Evolutionary conservation across 495 filamentous ascomycete genomes (phyloP).

Genomic region (Niebla homalea): DNA sequence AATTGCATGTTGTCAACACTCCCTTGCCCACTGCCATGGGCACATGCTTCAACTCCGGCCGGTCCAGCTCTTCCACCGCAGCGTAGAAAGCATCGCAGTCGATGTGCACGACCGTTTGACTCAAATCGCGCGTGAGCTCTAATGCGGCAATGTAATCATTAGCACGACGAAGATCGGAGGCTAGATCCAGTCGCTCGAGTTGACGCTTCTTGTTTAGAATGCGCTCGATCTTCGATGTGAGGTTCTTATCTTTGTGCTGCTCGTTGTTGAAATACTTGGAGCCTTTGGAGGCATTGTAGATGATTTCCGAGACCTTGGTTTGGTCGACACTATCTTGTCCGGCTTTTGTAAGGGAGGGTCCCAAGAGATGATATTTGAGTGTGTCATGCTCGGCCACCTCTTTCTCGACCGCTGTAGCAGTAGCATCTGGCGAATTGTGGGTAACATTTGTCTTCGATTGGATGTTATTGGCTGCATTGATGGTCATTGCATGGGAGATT

Average conservation of each 20-base stretch:
- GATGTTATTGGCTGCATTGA: no score
- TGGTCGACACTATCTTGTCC: constrained; percentile 93
- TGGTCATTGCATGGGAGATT: no score
- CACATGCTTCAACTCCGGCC: constrained; percentile 74
- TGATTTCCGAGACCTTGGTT: constrained; percentile 88
- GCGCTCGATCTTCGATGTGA: constrained; percentile 76
- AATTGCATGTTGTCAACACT: constrained; percentile 92
- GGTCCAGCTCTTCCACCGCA: constrained; percentile 83
- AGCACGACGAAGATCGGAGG: constrained; percentile 55
- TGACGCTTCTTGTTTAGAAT: constrained; percentile 65
- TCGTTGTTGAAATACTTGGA: constrained; percentile 96
- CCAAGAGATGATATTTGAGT: constrained; percentile 63
- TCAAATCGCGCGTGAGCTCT: constrained; percentile 66
- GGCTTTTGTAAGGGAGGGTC: constrained; percentile 85
- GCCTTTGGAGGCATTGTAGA: constrained; percentile 92
- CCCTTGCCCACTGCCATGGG: constrained; percentile 91
- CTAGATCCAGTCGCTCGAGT: constrained; percentile 64
- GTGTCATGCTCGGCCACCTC: constrained; percentile 31
- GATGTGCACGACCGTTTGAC: constrained; percentile 75
- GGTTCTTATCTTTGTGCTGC: constrained; percentile 62
- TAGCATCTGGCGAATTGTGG: background rate
- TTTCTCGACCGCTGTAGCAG: background rate
- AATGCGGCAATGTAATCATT: constrained; percentile 74
- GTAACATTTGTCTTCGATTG: no score
- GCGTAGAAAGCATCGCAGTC: constrained; percentile 99